Base-by-base conservation (phyloP, 257 asterid species). In the Solanum virginianum region DNA sequence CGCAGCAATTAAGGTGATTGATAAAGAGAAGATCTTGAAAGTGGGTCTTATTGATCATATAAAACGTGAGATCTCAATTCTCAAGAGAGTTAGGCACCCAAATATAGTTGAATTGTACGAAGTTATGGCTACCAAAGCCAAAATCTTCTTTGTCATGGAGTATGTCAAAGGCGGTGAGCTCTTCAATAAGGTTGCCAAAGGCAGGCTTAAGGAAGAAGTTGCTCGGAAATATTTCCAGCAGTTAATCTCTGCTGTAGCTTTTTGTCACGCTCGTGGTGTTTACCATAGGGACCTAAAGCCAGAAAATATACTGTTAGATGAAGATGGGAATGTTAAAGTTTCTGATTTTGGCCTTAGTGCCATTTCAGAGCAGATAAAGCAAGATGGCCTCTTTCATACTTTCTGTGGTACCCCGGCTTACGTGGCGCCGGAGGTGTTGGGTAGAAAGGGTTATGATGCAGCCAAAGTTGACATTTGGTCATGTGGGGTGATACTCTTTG, bases 321-420 rank as follows among this genome's bases (percentile, higher is more conserved):
- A 96, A 26, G 93, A 93, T 66, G 98, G 98, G 24, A 91, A 94
- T 55, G 89, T 96, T 17, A 96, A 96, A 80, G 99, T 96, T 7
- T 96, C 99, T 0, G 99, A 96, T 88, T 96, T 96, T 77, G 98
- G 99, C 10, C 87, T 96, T 49, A 93, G 98, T 83, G 95, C 98
- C 5, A 93, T 96, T 6, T 93, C 99, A 1, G 98, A 96, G 75
- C 99, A 96, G 89, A 95, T 95, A 20, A 94, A 93, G 88, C 97
- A 93, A 87, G 98, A 96, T 43, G 98, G 98, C 2, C 91, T 96
- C 39, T 96, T 94, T 24, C 99, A 96, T 68, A 96, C 99, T 14
- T 93, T 94, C 74, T 93, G 98, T 83, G 99, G 98, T 0, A 96
- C 99, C 13, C 98, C 98, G 15, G 99, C 99, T 6, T 96, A 96